A percentile compares a stretch with the other conserved stretches of the same genome.
phyloP scores from a whole-genome alignment of 1,284 basidiomycete species.

The Fomitopsis schrenkii region DNA sequence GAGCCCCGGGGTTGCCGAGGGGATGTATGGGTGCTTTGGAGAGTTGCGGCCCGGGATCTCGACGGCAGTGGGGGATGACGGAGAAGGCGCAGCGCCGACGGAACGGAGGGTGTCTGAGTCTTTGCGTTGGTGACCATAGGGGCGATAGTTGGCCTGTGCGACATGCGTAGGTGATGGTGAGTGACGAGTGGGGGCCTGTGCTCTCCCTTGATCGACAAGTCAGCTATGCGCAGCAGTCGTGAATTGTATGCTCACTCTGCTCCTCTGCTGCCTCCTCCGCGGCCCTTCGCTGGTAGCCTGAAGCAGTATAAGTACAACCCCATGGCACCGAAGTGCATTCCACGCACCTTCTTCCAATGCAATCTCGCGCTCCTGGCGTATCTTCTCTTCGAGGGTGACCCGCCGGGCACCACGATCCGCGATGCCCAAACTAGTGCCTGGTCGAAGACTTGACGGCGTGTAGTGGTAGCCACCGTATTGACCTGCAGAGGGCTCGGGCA shows the following conservation, averaged over 20 bases:
- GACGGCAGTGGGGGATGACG: slow-evolving; percentile 37
- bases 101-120: slow-evolving; percentile 73
- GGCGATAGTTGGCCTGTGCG: slow-evolving; percentile 24
- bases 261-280: slow-evolving; percentile 35
- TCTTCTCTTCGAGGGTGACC: slow-evolving; percentile 49
- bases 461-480: background rate
- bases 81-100: slow-evolving; percentile 19
- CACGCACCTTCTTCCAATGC: slow-evolving; percentile 36
- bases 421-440: slow-evolving; percentile 49
- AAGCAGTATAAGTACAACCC: slow-evolving; percentile 1
- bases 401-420: slow-evolving; percentile 38
- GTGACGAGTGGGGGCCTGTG: slow-evolving; percentile 6
- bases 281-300: slow-evolving; percentile 31
- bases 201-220: background rate
- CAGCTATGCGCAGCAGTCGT: background rate
- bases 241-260: slow-evolving; percentile 29
- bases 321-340: background rate
- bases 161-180: slow-evolving; percentile 31
- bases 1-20: slow-evolving; percentile 8
- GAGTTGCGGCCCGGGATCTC: slow-evolving; percentile 29
- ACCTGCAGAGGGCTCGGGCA: background rate
- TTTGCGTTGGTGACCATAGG: slow-evolving; percentile 50
- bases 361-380: slow-evolving; percentile 40
- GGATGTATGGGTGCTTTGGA: slow-evolving; percentile 22
- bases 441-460: slow-evolving; percentile 30